Conservation (phyloP, 441 rosid genomes). For the Eutrema salsugineum region DNA sequence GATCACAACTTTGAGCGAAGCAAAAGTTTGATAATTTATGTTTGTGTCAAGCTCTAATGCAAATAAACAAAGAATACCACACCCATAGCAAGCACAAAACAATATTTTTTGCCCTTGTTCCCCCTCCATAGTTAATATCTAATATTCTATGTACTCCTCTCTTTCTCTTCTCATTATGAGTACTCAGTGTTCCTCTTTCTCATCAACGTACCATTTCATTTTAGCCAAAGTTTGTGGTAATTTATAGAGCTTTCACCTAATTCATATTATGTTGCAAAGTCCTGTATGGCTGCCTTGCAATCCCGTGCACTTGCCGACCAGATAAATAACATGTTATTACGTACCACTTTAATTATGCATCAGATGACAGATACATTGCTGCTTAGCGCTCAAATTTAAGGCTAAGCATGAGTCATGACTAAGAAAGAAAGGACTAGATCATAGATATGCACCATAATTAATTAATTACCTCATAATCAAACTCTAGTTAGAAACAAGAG, state of each 20-base stretch:
- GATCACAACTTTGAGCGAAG: background rate
- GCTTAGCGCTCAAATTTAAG: background rate
- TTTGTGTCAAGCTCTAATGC: background rate
- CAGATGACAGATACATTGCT: background rate
- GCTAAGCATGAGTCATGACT: background rate
- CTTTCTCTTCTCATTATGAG: background rate
- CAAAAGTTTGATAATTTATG: background rate
- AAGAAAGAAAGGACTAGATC: slow-evolving; percentile 10
- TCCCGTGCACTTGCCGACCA: background rate
- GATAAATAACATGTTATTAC: background rate
- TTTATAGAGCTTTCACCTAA: background rate
- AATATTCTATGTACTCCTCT: background rate
- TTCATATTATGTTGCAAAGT: background rate
- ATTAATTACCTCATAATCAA: background rate
- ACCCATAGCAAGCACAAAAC: background rate
- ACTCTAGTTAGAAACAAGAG: background rate
- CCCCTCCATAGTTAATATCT: background rate
- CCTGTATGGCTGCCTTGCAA: background rate
- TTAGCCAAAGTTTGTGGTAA: background rate
- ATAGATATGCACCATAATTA: background rate
- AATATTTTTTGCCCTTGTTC: background rate
- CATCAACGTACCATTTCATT: background rate
- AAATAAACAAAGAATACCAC: background rate
- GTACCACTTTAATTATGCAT: background rate
- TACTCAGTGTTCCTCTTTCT: background rate